Conservation (phyloP, 2,329 filamentous ascomycete genomes). For the Dactylellina parvicollis region DNA sequence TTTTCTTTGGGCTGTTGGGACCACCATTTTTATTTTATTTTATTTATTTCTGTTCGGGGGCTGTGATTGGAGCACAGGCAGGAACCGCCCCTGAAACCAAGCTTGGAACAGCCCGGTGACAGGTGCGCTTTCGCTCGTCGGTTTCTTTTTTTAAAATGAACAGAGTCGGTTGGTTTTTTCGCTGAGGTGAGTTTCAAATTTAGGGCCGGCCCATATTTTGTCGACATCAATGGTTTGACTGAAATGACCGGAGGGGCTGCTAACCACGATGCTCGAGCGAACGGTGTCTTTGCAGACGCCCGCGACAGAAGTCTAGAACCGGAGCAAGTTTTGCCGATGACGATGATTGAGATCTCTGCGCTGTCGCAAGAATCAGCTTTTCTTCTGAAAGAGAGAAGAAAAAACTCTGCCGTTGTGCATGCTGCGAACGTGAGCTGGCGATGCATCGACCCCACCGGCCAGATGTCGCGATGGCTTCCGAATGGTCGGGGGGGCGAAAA, state of each 20-base stretch:
- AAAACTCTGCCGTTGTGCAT: not conserved
- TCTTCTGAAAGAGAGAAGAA: not conserved
- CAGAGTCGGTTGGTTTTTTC: slow-evolving; percentile 24
- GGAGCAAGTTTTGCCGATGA: slow-evolving; percentile 21
- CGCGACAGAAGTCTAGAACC: too few species aligned
- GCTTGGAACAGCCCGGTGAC: not conserved
- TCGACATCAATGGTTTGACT: slow-evolving; percentile 45
- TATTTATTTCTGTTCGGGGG: not conserved
- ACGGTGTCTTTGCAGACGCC: not conserved
- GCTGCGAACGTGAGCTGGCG: slow-evolving; percentile 26
- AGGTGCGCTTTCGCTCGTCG: not conserved
- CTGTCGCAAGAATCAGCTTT: not conserved
- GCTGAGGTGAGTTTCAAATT: slow-evolving; percentile 47
- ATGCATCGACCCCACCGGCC: slow-evolving; percentile 18
- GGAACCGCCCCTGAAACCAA: slow-evolving; percentile 36
- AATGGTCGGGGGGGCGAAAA: not conserved
- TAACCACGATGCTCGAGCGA: slow-evolving; percentile 22
- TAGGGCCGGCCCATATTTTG: slow-evolving; percentile 33
- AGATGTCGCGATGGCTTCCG: not conserved
- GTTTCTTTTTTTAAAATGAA: slow-evolving; percentile 22
- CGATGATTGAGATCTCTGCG: not conserved
- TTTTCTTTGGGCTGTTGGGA: slow-evolving; percentile 26
- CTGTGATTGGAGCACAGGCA: slow-evolving; percentile 39
- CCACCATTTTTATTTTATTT: too few species aligned
- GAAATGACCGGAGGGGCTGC: slow-evolving; percentile 47